phyloP scores from a whole-genome alignment of 306 rosid species.

The Inga laurina region DNA sequence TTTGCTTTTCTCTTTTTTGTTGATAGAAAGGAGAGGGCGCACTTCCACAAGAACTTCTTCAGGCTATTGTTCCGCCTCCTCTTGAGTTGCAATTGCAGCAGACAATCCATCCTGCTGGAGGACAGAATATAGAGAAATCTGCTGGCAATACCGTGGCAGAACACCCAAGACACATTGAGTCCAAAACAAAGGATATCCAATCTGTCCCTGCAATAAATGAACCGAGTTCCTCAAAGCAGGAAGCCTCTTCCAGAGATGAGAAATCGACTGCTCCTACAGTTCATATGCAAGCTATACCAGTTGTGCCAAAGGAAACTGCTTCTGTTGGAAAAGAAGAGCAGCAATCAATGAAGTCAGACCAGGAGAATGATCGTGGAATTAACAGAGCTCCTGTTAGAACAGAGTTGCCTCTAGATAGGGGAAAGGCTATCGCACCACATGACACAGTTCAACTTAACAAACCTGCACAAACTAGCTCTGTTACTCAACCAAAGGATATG shows the following conservation, averaged over 20 bases:
- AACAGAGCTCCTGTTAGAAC: slow-evolving; percentile 55
- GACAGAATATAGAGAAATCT: slow-evolving; percentile 63
- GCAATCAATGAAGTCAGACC: slow-evolving; percentile 58
- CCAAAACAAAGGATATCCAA: slow-evolving; percentile 57
- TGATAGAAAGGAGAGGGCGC: slow-evolving; percentile 90
- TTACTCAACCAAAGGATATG: slow-evolving; percentile 67
- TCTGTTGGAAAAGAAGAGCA: slow-evolving; percentile 79
- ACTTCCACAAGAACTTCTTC: slow-evolving; percentile 93
- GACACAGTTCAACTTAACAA: slow-evolving; percentile 64
- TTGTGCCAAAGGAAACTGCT: slow-evolving; percentile 61
- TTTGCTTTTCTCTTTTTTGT: slow-evolving; percentile 36
- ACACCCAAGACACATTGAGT: slow-evolving; percentile 49
- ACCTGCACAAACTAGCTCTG: slow-evolving; percentile 56
- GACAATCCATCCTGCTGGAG: slow-evolving; percentile 60
- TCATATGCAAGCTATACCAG: slow-evolving; percentile 52
- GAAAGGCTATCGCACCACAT: slow-evolving; percentile 74
- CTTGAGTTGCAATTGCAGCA: slow-evolving; percentile 75
- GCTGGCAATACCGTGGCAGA: slow-evolving; percentile 62
- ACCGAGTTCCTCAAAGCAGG: slow-evolving; percentile 56
- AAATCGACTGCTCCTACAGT: slow-evolving; percentile 46
- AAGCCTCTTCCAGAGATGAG: slow-evolving; percentile 65
- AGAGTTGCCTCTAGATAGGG: slow-evolving; percentile 68
- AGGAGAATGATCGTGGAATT: slow-evolving; percentile 58
- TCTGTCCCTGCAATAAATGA: slow-evolving; percentile 51
- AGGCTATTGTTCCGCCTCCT: slow-evolving; percentile 86